Evolutionary conservation across 352 stramenopile species (phyloP), one percentile per base, ranked within the genome.

Genomic region (Phytophthora sojae): DNA sequence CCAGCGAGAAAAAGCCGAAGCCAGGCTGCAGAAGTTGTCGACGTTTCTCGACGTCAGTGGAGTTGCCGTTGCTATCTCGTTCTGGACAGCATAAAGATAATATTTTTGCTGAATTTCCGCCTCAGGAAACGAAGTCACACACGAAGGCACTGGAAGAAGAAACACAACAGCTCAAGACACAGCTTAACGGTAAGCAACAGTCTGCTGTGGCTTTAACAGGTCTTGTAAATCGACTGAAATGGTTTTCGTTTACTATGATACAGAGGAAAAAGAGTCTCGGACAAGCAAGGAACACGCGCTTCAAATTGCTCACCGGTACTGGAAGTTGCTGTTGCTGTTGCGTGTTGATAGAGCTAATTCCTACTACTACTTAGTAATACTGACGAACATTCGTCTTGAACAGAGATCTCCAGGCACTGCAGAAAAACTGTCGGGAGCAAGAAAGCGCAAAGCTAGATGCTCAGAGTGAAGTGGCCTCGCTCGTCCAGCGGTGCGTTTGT

Each of bases 1-100:
- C 2, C 69, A 81, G 29, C 79, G 80, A 0, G 82, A 81, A 55
- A 86, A 86, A 58, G 69, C 77, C 0, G 84, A 90, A 23, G 49
- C 30, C 0, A 73, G 71, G 26, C 26, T 79, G 29, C 65, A 82
- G 7, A 76, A 75, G n/a, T 60, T 85, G 4, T 73, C 73, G 0
- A 35, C 72, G 11, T 72, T 78, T 6, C 57, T 77, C 19, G 79
- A 89, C 47, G 84, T 88, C 64, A 52, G 75, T 76, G 14, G 0
- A 15, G 19, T 37, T 2, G 19, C 12, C n/a, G 39, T n/a, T 23
- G 37, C 30, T 15, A 26, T n/a, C 19, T 54, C 17, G 12, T 2
- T 62, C 12, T 17, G 49, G 12, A 42, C 14, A 11, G 11, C 15
- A 9, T 4, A 30, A 9, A 54, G n/a, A 49, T 17, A 9, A 65